Evolutionary conservation across 768 basidiomycete species (phyloP).

Genomic region (Mycena belliarum): DNA sequence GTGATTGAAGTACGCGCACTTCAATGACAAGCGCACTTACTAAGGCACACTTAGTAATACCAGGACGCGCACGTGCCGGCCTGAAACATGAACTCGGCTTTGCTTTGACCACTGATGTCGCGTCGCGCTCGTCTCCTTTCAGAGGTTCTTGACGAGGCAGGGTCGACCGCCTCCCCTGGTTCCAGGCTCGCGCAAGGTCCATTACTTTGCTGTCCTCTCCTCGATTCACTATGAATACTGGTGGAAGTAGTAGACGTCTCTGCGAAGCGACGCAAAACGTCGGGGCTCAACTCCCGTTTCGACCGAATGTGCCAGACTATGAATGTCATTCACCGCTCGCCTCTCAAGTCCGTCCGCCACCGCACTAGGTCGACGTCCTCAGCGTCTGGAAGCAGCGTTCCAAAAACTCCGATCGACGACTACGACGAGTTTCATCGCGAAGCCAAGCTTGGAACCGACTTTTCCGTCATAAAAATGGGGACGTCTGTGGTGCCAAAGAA

Average conservation of each 20-base stretch:
- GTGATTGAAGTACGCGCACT: no score
- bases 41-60: no score
- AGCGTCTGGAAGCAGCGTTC: slow-evolving; percentile 43
- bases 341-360: slow-evolving; percentile 28
- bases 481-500: neutral
- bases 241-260: neutral
- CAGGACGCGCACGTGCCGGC: no score
- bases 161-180: neutral
- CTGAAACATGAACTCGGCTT: neutral
- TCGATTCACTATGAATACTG: neutral
- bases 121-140: slow-evolving; percentile 21
- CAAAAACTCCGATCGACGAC: slow-evolving; percentile 43
- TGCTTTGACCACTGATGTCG: neutral
- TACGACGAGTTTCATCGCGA: slow-evolving; percentile 32
- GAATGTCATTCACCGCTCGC: slow-evolving; percentile 37
- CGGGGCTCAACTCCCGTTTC: slow-evolving; percentile 57
- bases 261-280: slow-evolving; percentile 51
- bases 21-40: no score
- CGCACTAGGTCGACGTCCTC: slow-evolving; percentile 43
- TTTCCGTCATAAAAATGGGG: slow-evolving; percentile 47
- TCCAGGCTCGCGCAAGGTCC: slow-evolving; percentile 7
- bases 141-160: slow-evolving; percentile 17
- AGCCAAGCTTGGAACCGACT: slow-evolving; percentile 38
- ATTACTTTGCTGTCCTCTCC: neutral
- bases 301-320: slow-evolving; percentile 70